These are phyloP conservation scores for Kodamaea ohmeri DNA, from an alignment of 1,139 yeast species.

Conservation along the genomic window DNA sequence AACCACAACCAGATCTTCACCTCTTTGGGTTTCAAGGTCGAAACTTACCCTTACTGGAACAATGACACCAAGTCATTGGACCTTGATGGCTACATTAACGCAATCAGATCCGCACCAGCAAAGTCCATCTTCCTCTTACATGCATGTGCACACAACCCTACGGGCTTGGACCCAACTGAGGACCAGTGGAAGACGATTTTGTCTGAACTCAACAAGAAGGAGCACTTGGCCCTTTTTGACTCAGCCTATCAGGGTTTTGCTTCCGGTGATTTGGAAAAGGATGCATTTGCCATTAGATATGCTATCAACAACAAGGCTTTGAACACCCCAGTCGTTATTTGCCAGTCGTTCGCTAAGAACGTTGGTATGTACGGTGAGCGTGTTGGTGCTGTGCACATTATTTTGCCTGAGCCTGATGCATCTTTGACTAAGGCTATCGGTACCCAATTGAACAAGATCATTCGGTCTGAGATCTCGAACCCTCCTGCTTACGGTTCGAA, in stretches of 20 bases:
- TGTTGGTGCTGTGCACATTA: constrained; percentile 85
- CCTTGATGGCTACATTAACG: constrained; percentile 61
- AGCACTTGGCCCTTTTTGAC: constrained; percentile 45
- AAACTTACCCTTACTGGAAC: constrained; percentile 77
- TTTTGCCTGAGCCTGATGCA: constrained; percentile 46
- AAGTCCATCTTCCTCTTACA: constrained; percentile 69
- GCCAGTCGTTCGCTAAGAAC: constrained; percentile 98
- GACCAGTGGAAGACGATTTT: constrained; percentile 42
- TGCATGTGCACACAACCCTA: constrained; percentile 53
- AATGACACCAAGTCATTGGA: constrained; percentile 59
- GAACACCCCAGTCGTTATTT: constrained; percentile 57
- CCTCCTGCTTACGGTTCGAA: constrained; percentile 98
- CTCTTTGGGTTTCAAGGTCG: constrained; percentile 52
- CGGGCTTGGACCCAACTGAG: constrained; percentile 48
- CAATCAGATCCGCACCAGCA: constrained; percentile 67
- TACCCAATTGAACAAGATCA: constrained; percentile 76
- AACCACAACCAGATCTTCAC: constrained; percentile 84
- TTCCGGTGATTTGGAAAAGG: constrained; percentile 78
- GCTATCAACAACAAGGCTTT: constrained; percentile 56
- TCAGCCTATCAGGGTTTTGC: constrained; percentile 68
- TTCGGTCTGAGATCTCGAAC: constrained; percentile 84
- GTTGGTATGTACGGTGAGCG: constrained; percentile 98
- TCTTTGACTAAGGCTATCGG: constrained; percentile 48
- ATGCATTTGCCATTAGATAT: constrained; percentile 82
- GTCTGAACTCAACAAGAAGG: constrained; percentile 44